Evolutionary conservation across 2,329 filamentous ascomycete genomes (phyloP), one percentile per base, ranked within the genome.

Genomic region (Nemania sp.): DNA sequence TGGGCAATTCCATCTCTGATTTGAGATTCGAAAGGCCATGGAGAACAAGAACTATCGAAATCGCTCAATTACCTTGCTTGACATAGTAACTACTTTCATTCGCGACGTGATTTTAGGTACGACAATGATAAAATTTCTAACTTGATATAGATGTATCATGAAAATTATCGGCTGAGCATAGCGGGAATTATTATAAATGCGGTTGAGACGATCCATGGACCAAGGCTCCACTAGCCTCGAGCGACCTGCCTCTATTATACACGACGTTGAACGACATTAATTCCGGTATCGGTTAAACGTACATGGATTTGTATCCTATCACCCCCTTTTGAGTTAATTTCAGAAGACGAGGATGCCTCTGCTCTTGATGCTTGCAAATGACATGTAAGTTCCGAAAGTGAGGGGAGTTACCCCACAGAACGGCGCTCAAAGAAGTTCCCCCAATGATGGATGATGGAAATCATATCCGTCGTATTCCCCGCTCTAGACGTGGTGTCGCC

Each of bases 391-490:
- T n/a, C 49, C 24, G 26, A 22, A 20, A 6, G 18, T 10, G 52
- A 22, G 2, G 32, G 20, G 56, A 32, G 13, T 18, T 49, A 51
- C 59, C 51, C 59, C 59, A 52, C 35, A 49, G n/a, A 32, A 18
- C 13, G 59, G 43, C 43, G 27, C 51, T 66, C 43, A 57, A 59
- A 49, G 55, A 47, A 27, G 32, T 8, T 26, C 22, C 43, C 11
- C 47, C 10, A 45, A 24, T 47, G 38, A 41, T 18, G 41, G 49
- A n/a, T n/a, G n/a, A n/a, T n/a, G n/a, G n/a, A n/a, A n/a, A n/a
- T n/a, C 62, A 69, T 60, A 35, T 66, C 58, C 53, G 57, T 26
- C 35, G 11, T 57, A 65, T 70, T 67, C 24, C 64, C 67, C 41
- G 43, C 29, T 58, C 10, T 38, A 13, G 32, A 56, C 47, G 1